Evolutionary conservation across 2,329 filamentous ascomycete genomes (phyloP), one percentile per base, ranked within the genome.

Genomic region (Paraconiothyrium sp.): DNA sequence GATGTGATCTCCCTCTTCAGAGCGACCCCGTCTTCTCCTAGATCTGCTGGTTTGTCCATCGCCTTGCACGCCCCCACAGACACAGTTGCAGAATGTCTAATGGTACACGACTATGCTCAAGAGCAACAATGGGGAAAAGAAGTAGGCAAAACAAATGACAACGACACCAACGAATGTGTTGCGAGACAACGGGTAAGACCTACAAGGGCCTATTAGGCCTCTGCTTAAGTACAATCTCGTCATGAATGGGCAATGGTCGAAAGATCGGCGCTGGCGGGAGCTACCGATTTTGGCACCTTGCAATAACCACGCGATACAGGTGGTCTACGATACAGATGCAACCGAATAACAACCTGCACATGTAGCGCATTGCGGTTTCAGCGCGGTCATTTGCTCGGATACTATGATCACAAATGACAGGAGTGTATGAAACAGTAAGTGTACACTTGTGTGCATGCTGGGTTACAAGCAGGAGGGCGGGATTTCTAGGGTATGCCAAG

Each of bases 1-100:
- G 71, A 68, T 10, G 57, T 67, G 4, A 70, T 74, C 27, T 74
- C 47, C 16, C 27, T 30, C 24, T 14, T 48, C 27, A 48, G 47
- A 20, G 14, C 27, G 22, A 27, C 24, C 20, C 46, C 46, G 10
- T 48, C 30, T 24, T 49, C 47, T n/a, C 30, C 30, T 35, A 7
- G 16, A 10, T 34, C 47, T 16, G 2, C 47, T 20, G 30, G 24
- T 5, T 34, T 49, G 16, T 49, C 27, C 47, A 49, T 49, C 4
- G 30, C 14, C 35, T 37, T 37, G 35, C 27, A 30, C 27, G 27
- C 6, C 27, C 27, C 27, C 6, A 30, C 27, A 30, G 27, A 30
- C 6, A 30, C 27, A 30, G 27, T 30, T 30, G 27, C 6, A 6
- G 6, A 2, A 30, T 30, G 6, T 30, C 27, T 30, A 30, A 6